Conservation (phyloP, 2,329 filamentous ascomycete genomes). For the Bertia moriformis region DNA sequence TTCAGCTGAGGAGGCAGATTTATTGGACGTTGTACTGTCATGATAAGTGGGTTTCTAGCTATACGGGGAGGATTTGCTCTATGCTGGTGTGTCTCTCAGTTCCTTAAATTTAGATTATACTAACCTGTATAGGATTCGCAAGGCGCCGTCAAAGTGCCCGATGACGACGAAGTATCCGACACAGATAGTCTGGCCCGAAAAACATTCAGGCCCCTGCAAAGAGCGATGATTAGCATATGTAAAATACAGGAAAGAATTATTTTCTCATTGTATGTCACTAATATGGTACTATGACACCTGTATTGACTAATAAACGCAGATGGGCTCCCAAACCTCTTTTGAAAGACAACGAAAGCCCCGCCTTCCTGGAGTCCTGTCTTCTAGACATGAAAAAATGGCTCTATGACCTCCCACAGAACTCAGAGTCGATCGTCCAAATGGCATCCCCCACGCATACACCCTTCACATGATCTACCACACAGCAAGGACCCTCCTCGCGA, state of each 20-base stretch:
- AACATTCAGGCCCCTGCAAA: conserved; percentile 8
- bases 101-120: neutral
- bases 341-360: conserved; percentile 7
- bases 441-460: conserved; percentile 13
- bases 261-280: conserved; percentile 10
- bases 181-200: too few species aligned
- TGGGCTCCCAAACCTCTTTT: conserved; percentile 14
- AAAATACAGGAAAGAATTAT: conserved; percentile 16
- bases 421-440: conserved; percentile 10
- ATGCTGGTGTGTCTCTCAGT: conserved; percentile 12
- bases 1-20: conserved; percentile 15
- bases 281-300: neutral
- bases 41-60: conserved; percentile 17
- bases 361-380: conserved; percentile 14
- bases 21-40: conserved; percentile 19
- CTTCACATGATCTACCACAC: conserved; percentile 19
- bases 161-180: too few species aligned
- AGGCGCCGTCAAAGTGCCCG: conserved; percentile 13
- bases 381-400: conserved; percentile 17
- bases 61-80: conserved; percentile 18
- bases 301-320: conserved; percentile 2
- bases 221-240: conserved; percentile 12
- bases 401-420: conserved; percentile 16
- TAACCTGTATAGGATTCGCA: conserved; percentile 10
- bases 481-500: conserved; percentile 14